phyloP scores from a whole-genome alignment of 345 rosid species.

The Gossypium sturtianum region DNA sequence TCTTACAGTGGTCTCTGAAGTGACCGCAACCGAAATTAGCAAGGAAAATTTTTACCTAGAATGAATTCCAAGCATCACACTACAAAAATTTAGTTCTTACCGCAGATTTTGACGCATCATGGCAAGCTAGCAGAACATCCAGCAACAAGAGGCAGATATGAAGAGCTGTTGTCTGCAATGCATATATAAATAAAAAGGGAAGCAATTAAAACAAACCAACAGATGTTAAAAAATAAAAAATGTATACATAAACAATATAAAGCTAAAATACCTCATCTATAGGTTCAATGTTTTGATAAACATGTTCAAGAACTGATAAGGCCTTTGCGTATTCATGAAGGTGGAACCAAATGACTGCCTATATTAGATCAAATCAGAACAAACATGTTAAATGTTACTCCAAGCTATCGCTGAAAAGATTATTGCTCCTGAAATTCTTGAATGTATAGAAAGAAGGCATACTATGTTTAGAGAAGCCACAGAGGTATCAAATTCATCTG shows the following conservation, averaged over 20 bases:
- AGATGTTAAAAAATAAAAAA: not conserved
- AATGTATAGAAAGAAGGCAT: constrained; percentile 21
- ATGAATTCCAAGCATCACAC: not conserved
- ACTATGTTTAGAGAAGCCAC: constrained; percentile 77
- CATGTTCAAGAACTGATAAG: constrained; percentile 64
- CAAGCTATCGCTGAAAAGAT: not conserved
- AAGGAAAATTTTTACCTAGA: not conserved
- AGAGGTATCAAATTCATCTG: constrained; percentile 72
- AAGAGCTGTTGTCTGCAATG: constrained; percentile 70
- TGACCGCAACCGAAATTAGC: not conserved
- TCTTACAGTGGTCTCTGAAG: not conserved
- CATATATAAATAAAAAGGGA: constrained; percentile 13
- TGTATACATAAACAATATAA: not conserved
- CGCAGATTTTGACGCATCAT: constrained; percentile 67
- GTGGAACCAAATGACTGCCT: constrained; percentile 62
- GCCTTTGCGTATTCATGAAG: constrained; percentile 81
- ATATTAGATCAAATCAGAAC: constrained; percentile 16
- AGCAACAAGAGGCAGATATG: constrained; percentile 79
- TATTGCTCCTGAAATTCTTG: not conserved
- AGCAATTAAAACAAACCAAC: constrained; percentile 16
- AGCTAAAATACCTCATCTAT: constrained; percentile 71
- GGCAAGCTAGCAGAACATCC: constrained; percentile 82
- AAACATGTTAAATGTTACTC: constrained; percentile 12
- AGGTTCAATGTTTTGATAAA: constrained; percentile 68
- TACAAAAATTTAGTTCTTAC: constrained; percentile 42